Conservation (phyloP, 2,329 filamentous ascomycete species). For the Fusarium duplospermum region DNA sequence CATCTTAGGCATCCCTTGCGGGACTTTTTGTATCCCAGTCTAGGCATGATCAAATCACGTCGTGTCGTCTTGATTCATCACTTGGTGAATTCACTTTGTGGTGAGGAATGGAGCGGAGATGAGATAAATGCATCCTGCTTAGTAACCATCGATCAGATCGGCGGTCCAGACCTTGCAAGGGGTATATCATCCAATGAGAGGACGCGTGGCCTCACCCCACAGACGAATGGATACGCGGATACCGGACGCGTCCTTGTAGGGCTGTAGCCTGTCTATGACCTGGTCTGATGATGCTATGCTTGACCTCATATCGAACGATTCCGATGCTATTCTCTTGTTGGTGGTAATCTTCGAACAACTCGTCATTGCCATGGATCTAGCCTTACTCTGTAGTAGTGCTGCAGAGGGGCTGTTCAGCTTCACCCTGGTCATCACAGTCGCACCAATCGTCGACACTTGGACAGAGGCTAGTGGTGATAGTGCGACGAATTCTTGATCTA, state of each 20-base stretch:
- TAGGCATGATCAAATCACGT: background rate
- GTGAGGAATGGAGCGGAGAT: background rate
- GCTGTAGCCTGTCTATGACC: background rate
- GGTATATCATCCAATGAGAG: background rate
- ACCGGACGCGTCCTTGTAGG: background rate
- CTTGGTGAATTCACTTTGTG: background rate
- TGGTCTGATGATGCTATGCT: background rate
- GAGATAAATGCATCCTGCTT: background rate
- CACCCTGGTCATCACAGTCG: background rate
- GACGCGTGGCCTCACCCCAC: background rate
- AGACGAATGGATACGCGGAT: background rate
- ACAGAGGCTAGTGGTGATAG: background rate
- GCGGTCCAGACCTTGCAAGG: background rate
- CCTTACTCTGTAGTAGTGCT: background rate
- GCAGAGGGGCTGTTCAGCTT: background rate
- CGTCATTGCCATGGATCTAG: background rate
- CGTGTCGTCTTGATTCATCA: background rate
- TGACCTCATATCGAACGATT: background rate
- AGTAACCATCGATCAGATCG: background rate
- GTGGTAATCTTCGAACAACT: background rate
- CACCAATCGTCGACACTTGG: background rate
- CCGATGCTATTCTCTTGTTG: background rate
- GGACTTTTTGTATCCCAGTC: conserved; percentile 51
- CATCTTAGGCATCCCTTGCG: conserved; percentile 51
- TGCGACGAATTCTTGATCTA: background rate